Percentiles rank a stretch among this genome's conserved stretches.
Conservation (phyloP, 441 rosid genomes). For the Adansonia rubrostipa region DNA sequence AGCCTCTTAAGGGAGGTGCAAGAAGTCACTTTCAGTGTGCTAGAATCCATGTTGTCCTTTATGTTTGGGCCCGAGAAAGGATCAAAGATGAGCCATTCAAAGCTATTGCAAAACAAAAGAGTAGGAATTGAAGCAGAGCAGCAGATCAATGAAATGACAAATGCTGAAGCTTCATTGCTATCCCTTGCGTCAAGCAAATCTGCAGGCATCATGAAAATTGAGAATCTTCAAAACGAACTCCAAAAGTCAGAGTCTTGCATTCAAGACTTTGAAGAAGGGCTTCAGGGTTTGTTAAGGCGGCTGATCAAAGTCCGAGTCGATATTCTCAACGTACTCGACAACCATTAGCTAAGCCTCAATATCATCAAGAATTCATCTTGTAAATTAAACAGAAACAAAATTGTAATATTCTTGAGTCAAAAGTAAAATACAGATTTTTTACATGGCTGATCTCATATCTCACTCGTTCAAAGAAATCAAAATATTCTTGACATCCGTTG, state of each 20-base stretch:
- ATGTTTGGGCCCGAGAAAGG: not conserved
- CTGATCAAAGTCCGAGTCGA: not conserved
- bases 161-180: conserved; percentile 17
- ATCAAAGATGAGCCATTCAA: conserved; percentile 27
- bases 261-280: conserved; percentile 30
- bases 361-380: not conserved
- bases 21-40: not conserved
- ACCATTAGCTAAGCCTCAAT: not conserved
- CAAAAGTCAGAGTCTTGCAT: conserved; percentile 30
- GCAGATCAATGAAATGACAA: conserved; percentile 28
- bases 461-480: too few relatives aligned
- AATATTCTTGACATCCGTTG: too few relatives aligned
- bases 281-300: not conserved
- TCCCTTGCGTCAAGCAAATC: conserved; percentile 19
- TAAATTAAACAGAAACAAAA: not conserved
- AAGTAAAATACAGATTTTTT: not conserved
- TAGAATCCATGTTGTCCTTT: conserved; percentile 8
- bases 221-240: conserved; percentile 13
- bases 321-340: not conserved
- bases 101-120: conserved; percentile 38
- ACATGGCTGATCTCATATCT: too few relatives aligned
- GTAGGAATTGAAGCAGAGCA: conserved; percentile 26
- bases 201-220: not conserved
- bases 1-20: not conserved
- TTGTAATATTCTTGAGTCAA: not conserved